Evolutionary conservation across 2,329 filamentous ascomycete species (phyloP), one percentile per base, ranked within the genome.

Genomic region (Anthostomella pinea): DNA sequence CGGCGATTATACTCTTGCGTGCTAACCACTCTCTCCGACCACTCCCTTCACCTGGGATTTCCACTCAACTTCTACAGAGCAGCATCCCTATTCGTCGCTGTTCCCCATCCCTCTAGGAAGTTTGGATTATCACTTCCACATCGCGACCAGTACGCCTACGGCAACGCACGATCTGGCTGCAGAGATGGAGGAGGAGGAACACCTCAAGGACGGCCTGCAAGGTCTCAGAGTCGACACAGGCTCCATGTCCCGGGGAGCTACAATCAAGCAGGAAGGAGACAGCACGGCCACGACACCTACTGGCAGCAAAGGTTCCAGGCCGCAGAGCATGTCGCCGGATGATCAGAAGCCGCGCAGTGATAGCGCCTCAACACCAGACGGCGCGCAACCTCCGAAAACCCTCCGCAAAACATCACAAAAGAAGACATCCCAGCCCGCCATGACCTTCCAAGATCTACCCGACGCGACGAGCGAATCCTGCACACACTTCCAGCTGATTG

Each of bases 381-480:
- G 66, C 21, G 57, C 52, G 15, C 79, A 85, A 54, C 75, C 79
- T 25, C 77, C 83, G 29, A 93, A 87, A 64, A 68, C 85, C 39
- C 75, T 82, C 49, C 83, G 88, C 53, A 87, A 85, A 57, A 68
- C 79, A 23, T 84, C 85, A 14, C 80, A 86, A 50, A 95, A 87
- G 62, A 63, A 81, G 32, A 64, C 77, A 40, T 65, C 74, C 44
- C 77, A 79, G 38, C 73, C 81, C 39, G 73, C 81, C 34, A 72
- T 70, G 35, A 69, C 95, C 8, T 95, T 85, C 61, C 64, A 73
- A 53, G 74, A 95, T 62, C 69, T 91, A 19, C 83, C 86, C 24
- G 84, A 96, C 63, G 81, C 80, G 49, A 95, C 88, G 3, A 66
- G 71, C 22, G 86, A 93, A 52, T 86, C 93, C 4, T 82, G 77